These are phyloP conservation scores for Phragmites australis DNA, from an alignment of 176 grass and related monocot genomes.

Conservation along the genomic window DNA sequence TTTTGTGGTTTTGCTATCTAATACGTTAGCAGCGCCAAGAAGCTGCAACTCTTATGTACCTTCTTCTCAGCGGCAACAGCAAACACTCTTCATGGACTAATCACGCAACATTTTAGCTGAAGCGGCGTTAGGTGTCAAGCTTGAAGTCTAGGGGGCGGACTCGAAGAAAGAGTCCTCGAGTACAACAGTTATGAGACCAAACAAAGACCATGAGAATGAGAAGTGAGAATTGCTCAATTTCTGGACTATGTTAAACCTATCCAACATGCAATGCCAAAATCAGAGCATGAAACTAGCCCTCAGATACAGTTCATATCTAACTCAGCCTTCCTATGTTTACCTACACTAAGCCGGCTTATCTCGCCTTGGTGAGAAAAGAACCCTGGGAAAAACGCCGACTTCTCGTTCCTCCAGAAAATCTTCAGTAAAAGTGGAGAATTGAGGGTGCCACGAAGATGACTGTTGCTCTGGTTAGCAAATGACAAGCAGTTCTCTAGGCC, in stretches of 20 bases:
- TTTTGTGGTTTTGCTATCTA: background rate
- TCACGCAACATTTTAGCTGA: background rate
- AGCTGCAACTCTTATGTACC: background rate
- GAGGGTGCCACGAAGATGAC: background rate
- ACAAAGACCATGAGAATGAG: background rate
- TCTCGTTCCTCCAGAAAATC: constrained; percentile 6
- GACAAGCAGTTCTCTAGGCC: background rate
- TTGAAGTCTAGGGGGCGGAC: background rate
- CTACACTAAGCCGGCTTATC: background rate
- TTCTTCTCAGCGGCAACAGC: background rate
- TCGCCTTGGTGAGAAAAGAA: background rate
- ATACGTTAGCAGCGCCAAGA: background rate
- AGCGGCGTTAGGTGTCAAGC: background rate
- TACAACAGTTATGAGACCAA: background rate
- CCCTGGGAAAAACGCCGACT: background rate
- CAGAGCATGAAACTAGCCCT: background rate
- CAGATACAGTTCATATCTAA: background rate
- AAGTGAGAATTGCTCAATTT: background rate
- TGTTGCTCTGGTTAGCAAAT: background rate
- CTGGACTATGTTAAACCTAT: background rate
- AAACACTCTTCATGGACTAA: background rate
- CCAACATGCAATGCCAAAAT: background rate
- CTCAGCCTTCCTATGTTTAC: background rate
- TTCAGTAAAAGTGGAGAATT: background rate
- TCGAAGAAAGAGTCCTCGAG: background rate